Evolutionary conservation across 2,329 filamentous ascomycete genomes (phyloP).

Genomic region (Juglanconis oblonga): DNA sequence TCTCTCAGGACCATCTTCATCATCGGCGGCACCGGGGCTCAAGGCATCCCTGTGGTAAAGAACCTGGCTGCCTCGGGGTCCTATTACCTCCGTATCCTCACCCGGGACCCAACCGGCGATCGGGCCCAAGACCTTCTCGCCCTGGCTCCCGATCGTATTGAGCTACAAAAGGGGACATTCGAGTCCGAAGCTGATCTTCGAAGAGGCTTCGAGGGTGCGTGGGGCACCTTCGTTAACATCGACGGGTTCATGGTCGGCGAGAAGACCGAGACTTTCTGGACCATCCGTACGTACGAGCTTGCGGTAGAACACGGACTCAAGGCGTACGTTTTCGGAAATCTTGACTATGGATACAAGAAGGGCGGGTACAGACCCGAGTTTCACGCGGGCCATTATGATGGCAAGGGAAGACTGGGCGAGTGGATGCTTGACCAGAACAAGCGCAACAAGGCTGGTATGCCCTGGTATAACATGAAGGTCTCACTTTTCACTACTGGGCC

Average conservation of each 20-base stretch:
- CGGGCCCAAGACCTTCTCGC: conserved; percentile 40
- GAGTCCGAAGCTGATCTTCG: conserved; percentile 43
- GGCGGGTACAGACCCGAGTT: conserved; percentile 15
- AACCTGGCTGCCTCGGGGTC: conserved; percentile 37
- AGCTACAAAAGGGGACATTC: conserved; percentile 45
- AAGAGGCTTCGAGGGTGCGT: conserved; percentile 39
- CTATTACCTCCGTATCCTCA: conserved; percentile 46
- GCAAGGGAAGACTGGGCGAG: conserved; percentile 42
- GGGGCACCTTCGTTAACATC: conserved; percentile 29
- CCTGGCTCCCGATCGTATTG: conserved; percentile 38
- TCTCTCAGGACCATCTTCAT: conserved; percentile 27
- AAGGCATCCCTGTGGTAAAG: conserved; percentile 45
- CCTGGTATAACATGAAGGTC: conserved; percentile 28
- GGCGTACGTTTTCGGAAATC: conserved; percentile 18
- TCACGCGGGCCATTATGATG: conserved; percentile 27
- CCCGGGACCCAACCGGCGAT: conserved; percentile 39
- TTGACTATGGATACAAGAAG: conserved; percentile 20
- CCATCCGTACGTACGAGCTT: conserved; percentile 20
- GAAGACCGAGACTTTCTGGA: conserved; percentile 20
- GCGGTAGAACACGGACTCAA: conserved; percentile 16
- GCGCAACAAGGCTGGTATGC: conserved; percentile 23
- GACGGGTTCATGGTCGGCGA: conserved; percentile 22
- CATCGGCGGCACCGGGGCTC: conserved; percentile 50
- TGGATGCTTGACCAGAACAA: conserved; percentile 42
- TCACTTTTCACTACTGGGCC: conserved; percentile 41